These are phyloP conservation scores for Rubroboletus pulcherrimus DNA, from an alignment of 768 basidiomycete species.

Conservation along the genomic window DNA sequence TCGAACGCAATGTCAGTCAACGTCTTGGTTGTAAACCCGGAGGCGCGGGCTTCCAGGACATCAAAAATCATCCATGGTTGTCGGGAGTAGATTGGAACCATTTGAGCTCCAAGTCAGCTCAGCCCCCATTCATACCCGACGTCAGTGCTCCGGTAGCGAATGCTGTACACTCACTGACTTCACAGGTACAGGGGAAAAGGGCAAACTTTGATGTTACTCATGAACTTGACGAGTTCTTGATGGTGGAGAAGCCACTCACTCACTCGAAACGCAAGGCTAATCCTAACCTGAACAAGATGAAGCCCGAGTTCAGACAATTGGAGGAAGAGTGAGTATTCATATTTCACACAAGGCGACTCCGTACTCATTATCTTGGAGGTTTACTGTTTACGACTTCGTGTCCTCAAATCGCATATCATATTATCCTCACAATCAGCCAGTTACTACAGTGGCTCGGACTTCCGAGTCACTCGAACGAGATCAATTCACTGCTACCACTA, in stretches of 20 bases:
- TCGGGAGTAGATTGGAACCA: constrained; percentile 73
- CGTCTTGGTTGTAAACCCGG: constrained; percentile 78
- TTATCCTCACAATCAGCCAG: constrained; percentile 80
- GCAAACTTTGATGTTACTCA: constrained; percentile 99
- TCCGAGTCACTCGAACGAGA: constrained; percentile 30
- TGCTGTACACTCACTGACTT: not conserved
- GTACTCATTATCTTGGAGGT: constrained; percentile 45
- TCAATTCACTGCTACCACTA: constrained; percentile 26
- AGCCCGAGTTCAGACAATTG: constrained; percentile 85
- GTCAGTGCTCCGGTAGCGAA: constrained; percentile 48
- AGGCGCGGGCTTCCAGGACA: constrained; percentile 69
- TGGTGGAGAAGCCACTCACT: constrained; percentile 98
- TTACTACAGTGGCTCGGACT: constrained; percentile 31
- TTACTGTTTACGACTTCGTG: constrained; percentile 84
- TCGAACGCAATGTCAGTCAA: constrained; percentile 75
- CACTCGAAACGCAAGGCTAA: constrained; percentile 90
- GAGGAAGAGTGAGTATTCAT: constrained; percentile 76
- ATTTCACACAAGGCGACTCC: not conserved
- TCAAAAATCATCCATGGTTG: constrained; percentile 87
- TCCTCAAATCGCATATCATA: constrained; percentile 74
- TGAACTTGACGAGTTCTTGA: constrained; percentile 93
- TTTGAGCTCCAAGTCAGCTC: constrained; percentile 62
- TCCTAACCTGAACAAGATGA: constrained; percentile 80
- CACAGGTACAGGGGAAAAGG: constrained; percentile 67
- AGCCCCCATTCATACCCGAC: constrained; percentile 89